phyloP scores from a whole-genome alignment of 495 filamentous ascomycete species.

The Lasiosphaeria miniovina region DNA sequence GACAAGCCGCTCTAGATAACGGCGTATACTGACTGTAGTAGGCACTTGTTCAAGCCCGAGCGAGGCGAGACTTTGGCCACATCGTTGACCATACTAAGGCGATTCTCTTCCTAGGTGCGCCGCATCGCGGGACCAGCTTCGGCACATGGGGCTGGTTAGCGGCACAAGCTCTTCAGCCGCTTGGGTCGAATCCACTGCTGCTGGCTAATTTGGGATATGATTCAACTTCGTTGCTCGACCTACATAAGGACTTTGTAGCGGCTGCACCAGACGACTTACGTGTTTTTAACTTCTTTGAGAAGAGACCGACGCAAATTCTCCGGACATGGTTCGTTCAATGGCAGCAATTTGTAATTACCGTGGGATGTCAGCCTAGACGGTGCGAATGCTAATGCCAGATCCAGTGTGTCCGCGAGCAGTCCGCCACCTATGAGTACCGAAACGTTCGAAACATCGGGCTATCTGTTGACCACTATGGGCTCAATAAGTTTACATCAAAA shows the following conservation, averaged over 20 bases:
- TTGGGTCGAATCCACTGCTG: conserved; percentile 20
- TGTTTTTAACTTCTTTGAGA: conserved; percentile 15
- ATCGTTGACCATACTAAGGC: conserved; percentile 19
- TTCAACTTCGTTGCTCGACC: conserved; percentile 18
- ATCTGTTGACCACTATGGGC: conserved; percentile 22
- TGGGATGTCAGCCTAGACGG: background rate
- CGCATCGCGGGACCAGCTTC: conserved; percentile 23
- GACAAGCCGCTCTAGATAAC: conserved; percentile 2
- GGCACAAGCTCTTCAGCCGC: conserved; percentile 15
- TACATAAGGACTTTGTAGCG: conserved; percentile 14
- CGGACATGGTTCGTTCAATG: conserved; percentile 8
- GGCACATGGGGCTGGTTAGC: conserved; percentile 16
- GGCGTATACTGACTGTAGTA: conserved; percentile 8
- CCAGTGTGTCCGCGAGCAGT: conserved; percentile 14
- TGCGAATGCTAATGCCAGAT: conserved; percentile 11
- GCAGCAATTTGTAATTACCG: conserved; percentile 8
- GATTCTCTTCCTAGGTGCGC: conserved; percentile 24
- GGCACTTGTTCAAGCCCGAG: conserved; percentile 18
- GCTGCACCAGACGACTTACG: conserved; percentile 4
- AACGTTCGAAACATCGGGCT: conserved; percentile 22
- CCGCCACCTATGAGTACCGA: conserved; percentile 13
- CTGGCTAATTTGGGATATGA: conserved; percentile 20
- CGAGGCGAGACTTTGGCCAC: conserved; percentile 11
- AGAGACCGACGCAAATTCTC: conserved; percentile 10
- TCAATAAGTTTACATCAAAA: conserved; percentile 23